Evolutionary conservation across 495 filamentous ascomycete genomes (phyloP).

Genomic region (Aspergillus ellipticus): DNA sequence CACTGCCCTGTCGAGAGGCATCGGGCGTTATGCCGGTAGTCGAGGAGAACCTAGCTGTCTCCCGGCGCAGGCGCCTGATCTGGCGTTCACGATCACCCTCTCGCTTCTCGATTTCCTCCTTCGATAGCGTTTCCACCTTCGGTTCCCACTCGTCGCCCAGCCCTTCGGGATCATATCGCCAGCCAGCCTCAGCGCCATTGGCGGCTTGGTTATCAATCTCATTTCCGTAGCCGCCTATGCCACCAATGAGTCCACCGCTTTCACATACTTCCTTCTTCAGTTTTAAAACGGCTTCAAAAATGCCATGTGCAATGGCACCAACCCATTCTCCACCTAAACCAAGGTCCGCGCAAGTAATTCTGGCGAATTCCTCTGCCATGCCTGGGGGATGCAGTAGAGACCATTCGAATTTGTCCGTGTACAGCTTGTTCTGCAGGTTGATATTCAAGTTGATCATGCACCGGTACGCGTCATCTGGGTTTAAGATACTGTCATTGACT

Average conservation of each 20-base stretch:
- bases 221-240: slow-evolving; percentile 63
- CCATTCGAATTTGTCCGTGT: slow-evolving; percentile 98
- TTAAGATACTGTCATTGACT: slow-evolving; percentile 55
- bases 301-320: slow-evolving; percentile 87
- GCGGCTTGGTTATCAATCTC: slow-evolving; percentile 90
- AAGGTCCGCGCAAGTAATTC: slow-evolving; percentile 85
- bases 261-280: slow-evolving; percentile 96
- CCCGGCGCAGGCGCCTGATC: slow-evolving; percentile 77
- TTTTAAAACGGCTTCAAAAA: slow-evolving; percentile 90
- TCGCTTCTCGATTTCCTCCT: slow-evolving; percentile 97
- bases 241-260: slow-evolving; percentile 71
- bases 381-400: slow-evolving; percentile 89
- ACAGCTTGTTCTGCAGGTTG: slow-evolving; percentile 86
- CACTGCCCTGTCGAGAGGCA: slow-evolving; percentile 51
- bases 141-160: slow-evolving; percentile 92
- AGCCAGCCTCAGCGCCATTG: slow-evolving; percentile 74
- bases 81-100: slow-evolving; percentile 93
- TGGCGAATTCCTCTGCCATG: slow-evolving; percentile 88
- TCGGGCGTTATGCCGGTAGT: slow-evolving; percentile 71
- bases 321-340: slow-evolving; percentile 91
- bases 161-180: slow-evolving; percentile 90
- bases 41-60: slow-evolving; percentile 88
- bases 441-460: slow-evolving; percentile 90
- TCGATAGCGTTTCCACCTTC: slow-evolving; percentile 80
- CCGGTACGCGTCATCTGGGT: slow-evolving; percentile 87